Conservation (phyloP, 1,284 basidiomycete species). For the Trichosporon faecale region DNA sequence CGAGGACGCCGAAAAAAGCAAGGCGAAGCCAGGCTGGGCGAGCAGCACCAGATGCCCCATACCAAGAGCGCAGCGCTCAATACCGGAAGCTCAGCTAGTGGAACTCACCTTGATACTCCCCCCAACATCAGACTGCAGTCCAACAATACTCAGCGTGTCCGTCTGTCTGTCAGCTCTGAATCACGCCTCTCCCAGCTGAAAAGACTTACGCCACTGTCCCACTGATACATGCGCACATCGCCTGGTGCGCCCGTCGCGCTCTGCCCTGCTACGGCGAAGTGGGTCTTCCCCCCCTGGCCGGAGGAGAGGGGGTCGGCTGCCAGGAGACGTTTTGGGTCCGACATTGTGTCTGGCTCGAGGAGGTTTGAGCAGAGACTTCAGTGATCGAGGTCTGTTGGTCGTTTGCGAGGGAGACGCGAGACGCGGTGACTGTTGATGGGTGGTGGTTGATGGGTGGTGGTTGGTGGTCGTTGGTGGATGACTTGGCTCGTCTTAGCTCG, state of each 20-base stretch:
- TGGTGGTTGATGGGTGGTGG: no score
- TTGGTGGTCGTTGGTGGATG: no score
- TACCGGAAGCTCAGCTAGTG: no score
- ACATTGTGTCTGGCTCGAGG: conserved; percentile 10
- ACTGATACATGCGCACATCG: conserved; percentile 48
- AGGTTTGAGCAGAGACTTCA: no score
- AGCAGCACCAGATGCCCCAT: no score
- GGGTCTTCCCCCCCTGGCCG: conserved; percentile 16
- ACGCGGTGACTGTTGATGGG: no score
- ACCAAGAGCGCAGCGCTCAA: no score
- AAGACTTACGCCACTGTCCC: conserved; percentile 36
- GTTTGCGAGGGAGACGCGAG: no score
- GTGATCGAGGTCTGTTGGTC: no score
- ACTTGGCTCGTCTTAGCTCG: no score
- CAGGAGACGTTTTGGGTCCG: conserved; percentile 37
- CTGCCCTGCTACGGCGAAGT: conserved; percentile 47
- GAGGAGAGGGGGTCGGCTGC: conserved; percentile 37
- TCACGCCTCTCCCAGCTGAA: no score
- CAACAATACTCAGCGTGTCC: conserved; percentile 42
- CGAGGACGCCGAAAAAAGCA: not conserved
- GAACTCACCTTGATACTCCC: conserved; percentile 27
- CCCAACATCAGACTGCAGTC: conserved; percentile 45
- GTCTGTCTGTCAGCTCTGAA: conserved; percentile 23
- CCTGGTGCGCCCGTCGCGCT: conserved; percentile 36
- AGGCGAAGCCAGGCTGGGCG: no score